These are phyloP conservation scores for Auricularia sp. DNA, from an alignment of 768 basidiomycete genomes.

Conservation along the genomic window DNA sequence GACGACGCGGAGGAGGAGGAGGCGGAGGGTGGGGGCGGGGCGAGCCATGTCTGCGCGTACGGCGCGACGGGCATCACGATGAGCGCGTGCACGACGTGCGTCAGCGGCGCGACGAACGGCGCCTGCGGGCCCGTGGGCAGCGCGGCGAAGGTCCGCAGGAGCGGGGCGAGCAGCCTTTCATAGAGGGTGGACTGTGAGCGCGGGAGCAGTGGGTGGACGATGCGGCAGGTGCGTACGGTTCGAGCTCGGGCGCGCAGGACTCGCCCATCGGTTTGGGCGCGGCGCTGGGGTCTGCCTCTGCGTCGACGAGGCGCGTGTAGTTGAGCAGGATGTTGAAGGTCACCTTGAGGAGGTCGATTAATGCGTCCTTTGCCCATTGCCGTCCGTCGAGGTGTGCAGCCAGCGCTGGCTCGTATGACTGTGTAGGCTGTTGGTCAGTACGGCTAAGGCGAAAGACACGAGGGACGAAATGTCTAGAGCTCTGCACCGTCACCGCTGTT, in stretches of 20 bases:
- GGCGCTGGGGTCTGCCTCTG: conserved; percentile 5
- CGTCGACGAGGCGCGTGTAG: conserved; percentile 46
- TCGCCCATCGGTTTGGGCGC: conserved; percentile 14
- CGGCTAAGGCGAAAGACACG: not conserved
- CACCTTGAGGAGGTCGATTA: conserved; percentile 77
- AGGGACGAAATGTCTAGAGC: too few relatives aligned
- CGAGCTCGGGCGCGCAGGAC: conserved; percentile 12
- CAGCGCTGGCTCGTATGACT: not conserved
- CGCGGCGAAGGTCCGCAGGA: conserved; percentile 60
- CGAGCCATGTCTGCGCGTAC: conserved; percentile 55
- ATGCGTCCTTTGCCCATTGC: conserved; percentile 57
- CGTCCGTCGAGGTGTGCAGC: conserved; percentile 35
- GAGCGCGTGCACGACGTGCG: conserved; percentile 73
- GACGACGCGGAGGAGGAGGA: conserved; percentile 26
- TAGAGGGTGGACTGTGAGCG: not conserved
- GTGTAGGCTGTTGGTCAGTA: not conserved
- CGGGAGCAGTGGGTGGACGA: not conserved
- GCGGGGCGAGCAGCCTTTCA: conserved; percentile 55
- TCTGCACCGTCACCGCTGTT: too few relatives aligned
- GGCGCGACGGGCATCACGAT: conserved; percentile 66
- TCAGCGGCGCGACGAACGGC: conserved; percentile 64
- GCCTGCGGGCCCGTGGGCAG: conserved; percentile 50
- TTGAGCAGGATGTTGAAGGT: conserved; percentile 72
- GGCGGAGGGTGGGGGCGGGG: conserved; percentile 22
- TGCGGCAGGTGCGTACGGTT: conserved; percentile 32